Evolutionary conservation across 2,329 filamentous ascomycete species (phyloP).

Genomic region (Penicillium sp.): DNA sequence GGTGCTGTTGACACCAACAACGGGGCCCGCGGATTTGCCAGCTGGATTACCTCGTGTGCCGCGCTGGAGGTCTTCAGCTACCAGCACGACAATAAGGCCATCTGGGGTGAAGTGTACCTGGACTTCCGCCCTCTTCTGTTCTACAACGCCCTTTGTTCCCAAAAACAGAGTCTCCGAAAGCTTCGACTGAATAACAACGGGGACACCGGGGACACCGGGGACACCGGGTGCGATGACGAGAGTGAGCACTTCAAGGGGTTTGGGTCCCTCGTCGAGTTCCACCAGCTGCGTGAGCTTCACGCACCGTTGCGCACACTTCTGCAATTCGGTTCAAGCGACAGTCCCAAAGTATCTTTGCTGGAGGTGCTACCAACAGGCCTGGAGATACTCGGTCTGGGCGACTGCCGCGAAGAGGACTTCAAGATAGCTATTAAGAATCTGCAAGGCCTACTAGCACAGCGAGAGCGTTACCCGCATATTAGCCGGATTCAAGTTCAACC

Average conservation of each 20-base stretch:
- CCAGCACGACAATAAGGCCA: conserved; percentile 8
- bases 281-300: conserved; percentile 4
- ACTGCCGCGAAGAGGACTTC: neutral
- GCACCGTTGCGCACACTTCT: conserved; percentile 1
- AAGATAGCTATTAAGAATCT: neutral
- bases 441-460: neutral
- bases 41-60: conserved; percentile 13
- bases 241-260: neutral
- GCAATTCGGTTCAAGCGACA: neutral
- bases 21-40: conserved; percentile 1
- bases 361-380: conserved; percentile 1
- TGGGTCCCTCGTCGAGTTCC: conserved; percentile 3
- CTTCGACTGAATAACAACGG: conserved; percentile 4
- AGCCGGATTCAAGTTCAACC: neutral
- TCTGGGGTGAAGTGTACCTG: neutral
- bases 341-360: neutral
- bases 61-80: conserved; percentile 17
- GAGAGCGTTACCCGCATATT: neutral
- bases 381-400: conserved; percentile 1
- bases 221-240: neutral
- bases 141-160: neutral
- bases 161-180: conserved; percentile 5
- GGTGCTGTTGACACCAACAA: neutral
- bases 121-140: neutral
- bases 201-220: neutral